These are phyloP conservation scores for Pachysandra terminalis DNA, from an alignment of 164 flowering plant species.

Conservation along the genomic window DNA sequence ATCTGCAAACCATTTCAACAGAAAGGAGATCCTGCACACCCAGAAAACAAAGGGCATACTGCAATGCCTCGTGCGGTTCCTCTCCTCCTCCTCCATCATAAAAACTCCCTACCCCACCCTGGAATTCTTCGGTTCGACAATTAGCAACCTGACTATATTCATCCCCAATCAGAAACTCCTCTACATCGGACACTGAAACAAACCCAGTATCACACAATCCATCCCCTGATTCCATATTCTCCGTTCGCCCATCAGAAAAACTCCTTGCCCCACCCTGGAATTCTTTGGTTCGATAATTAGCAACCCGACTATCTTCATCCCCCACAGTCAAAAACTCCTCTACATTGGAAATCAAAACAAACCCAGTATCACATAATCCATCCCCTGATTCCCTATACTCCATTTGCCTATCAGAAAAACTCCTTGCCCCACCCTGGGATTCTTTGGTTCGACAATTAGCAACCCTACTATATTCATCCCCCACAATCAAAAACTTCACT, in stretches of 20 bases:
- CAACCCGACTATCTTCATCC: conserved; percentile 15
- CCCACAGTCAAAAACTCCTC: conserved; percentile 22
- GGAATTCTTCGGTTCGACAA: conserved; percentile 3
- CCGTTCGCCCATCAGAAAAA: conserved; percentile 23
- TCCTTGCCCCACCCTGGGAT: conserved; percentile 3
- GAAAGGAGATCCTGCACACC: conserved; percentile 66
- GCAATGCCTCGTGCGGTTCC: conserved; percentile 55
- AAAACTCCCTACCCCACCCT: conserved; percentile 11
- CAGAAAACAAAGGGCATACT: conserved; percentile 53
- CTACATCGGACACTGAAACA: conserved; percentile 19
- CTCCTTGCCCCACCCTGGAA: conserved; percentile 4
- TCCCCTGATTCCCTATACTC: conserved; percentile 22
- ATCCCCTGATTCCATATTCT: conserved; percentile 20
- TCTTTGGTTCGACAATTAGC: conserved; percentile 4
- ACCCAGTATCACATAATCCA: conserved; percentile 13
- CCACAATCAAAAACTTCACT: conserved; percentile 21
- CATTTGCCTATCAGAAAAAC: conserved; percentile 18
- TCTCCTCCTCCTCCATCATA: conserved; percentile 31
- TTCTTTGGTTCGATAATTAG: conserved; percentile 4
- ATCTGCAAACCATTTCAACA: conserved; percentile 64
- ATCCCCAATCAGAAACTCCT: conserved; percentile 21
- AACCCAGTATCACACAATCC: conserved; percentile 14
- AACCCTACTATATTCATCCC: conserved; percentile 15
- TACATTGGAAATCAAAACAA: conserved; percentile 18
- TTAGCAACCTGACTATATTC: conserved; percentile 13